Percentiles rank a stretch among this genome's conserved stretches.
Evolutionary conservation across 1,284 basidiomycete species (phyloP).

Genomic region (Pisolithus thermaeus): DNA sequence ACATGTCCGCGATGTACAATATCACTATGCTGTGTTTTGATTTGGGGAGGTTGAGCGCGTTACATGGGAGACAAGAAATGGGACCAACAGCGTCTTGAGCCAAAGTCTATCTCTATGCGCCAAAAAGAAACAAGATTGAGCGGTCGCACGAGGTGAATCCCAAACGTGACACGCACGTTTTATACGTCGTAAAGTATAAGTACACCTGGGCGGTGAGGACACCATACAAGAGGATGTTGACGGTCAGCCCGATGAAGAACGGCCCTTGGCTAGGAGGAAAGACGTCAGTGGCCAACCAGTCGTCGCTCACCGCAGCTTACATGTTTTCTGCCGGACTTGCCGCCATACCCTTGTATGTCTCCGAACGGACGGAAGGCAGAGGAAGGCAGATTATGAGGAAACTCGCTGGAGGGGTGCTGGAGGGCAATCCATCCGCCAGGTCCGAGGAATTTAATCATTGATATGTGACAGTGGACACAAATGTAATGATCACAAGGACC

Average conservation of each 20-base stretch:
- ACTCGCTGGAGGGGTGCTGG: too few relatives aligned
- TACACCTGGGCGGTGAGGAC: constrained; percentile 36
- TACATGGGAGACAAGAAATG: not conserved
- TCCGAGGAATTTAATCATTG: too few relatives aligned
- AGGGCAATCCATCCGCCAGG: too few relatives aligned
- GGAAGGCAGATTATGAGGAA: too few relatives aligned
- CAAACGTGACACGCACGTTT: constrained; percentile 15
- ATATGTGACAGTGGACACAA: too few relatives aligned
- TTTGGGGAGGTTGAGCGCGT: not conserved
- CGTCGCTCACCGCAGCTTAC: too few relatives aligned
- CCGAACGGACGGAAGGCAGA: too few relatives aligned
- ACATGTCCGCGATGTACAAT: constrained; percentile 32
- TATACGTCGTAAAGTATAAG: constrained; percentile 30
- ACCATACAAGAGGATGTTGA: constrained; percentile 33
- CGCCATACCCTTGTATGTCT: too few relatives aligned
- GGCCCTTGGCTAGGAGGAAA: not conserved
- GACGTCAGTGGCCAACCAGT: not conserved
- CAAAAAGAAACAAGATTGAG: constrained; percentile 8
- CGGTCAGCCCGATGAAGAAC: constrained; percentile 14
- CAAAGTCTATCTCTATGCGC: constrained; percentile 16
- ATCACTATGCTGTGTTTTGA: constrained; percentile 14
- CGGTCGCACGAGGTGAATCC: not conserved
- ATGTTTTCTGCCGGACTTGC: too few relatives aligned
- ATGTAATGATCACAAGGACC: too few relatives aligned
- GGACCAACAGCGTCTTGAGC: constrained; percentile 1